Evolutionary conservation across 140 eudicot genomes (phyloP).

Genomic region (Artemisia princeps): DNA sequence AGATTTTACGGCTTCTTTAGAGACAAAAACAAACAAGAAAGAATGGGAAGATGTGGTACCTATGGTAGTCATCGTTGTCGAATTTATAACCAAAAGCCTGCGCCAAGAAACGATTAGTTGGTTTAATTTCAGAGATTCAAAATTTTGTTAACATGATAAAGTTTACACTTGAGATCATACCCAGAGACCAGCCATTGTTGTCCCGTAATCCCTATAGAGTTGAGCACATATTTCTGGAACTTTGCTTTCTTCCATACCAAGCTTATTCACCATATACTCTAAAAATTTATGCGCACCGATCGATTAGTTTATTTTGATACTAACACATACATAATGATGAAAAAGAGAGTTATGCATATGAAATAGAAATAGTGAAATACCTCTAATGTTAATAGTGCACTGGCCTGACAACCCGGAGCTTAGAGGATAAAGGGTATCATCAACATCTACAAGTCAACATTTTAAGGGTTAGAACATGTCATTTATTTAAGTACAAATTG

Average conservation of each 20-base stretch:
- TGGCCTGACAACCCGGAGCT: slow-evolving; percentile 67
- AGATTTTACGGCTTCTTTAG: not conserved
- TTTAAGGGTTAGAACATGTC: not conserved
- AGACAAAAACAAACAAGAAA: not conserved
- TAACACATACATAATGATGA: not conserved
- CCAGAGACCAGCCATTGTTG: slow-evolving; percentile 94
- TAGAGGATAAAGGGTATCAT: slow-evolving; percentile 82
- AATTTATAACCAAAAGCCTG: slow-evolving; percentile 68
- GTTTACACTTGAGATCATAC: not conserved
- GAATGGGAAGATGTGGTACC: slow-evolving; percentile 32
- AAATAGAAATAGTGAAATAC: no score
- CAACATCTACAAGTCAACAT: slow-evolving; percentile 55
- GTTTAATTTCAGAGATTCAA: not conserved
- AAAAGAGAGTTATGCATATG: not conserved
- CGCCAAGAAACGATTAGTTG: not conserved
- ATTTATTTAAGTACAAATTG: not conserved
- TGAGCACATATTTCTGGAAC: slow-evolving; percentile 55
- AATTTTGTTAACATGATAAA: not conserved
- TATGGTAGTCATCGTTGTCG: slow-evolving; percentile 77
- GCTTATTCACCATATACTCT: slow-evolving; percentile 74
- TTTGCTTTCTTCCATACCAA: slow-evolving; percentile 55
- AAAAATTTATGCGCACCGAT: not conserved
- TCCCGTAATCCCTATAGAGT: slow-evolving; percentile 83
- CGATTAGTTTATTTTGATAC: not conserved
- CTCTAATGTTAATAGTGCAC: slow-evolving; percentile 69